Evolutionary conservation across 176 grass and related monocot species (phyloP), one percentile per base, ranked within the genome.

Genomic region (Phyllostachys edulis): DNA sequence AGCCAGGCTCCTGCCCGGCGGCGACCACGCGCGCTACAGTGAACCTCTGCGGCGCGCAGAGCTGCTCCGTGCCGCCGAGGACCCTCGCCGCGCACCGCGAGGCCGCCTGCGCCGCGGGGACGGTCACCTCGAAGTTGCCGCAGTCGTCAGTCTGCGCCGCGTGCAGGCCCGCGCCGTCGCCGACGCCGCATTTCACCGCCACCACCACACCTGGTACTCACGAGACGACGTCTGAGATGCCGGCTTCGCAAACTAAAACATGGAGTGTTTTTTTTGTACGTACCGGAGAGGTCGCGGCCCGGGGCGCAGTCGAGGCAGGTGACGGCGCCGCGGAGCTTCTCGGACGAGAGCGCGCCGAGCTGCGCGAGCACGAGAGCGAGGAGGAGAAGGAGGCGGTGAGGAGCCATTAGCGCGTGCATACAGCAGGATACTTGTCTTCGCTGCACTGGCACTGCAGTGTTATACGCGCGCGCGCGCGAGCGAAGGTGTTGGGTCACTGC

Each of bases 271-370:
- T 29, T 29, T 34, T 1, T 1, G 36, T 40, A 39, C 63, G 36
- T 84, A 89, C 87, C 85, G 39, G 82, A 67, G 65, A 88, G 77
- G 70, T 85, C 72, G 47, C 73, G 82, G 50, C 75, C 84, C 20
- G 71, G 32, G 72, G 63, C 49, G 77, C 86, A 88, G 81, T 88
- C 82, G 72, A 91, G 86, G 72, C 86, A 88, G 45, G 82, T 4
- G 71, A 91, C 71, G 52, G 71, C 78, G 65, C 90, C 90, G 5
- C 42, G 82, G 26, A 65, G 82, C 29, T 57, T 69, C 37, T 41
- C 63, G 82, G 71, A 34, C 38, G 37, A 39, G n/a, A 37, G 20
- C 36, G 18, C 23, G 29, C 29, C 29, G 57, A 59, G 56, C 59
- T 76, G 29, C 29, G 29, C 29, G 29, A 29, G 29, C 29, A 29